Conservation (phyloP, 2,329 filamentous ascomycete genomes). For the Scortechinia acanthostroma region DNA sequence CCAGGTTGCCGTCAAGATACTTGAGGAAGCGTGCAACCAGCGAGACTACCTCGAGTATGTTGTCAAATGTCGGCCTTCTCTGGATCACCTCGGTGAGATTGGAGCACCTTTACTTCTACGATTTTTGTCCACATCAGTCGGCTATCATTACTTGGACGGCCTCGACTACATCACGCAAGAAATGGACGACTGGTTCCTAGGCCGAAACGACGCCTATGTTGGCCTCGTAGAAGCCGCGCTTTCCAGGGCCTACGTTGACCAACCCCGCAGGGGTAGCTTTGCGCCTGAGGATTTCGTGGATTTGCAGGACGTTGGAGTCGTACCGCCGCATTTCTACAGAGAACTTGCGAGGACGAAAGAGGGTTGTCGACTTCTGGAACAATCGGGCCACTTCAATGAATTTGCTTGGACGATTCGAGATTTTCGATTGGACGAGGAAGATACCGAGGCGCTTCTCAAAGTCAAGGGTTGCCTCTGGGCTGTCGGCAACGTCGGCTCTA, state of each 20-base stretch:
- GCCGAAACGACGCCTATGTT: conserved; percentile 94
- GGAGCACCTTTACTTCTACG: conserved; percentile 85
- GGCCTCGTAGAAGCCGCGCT: conserved; percentile 90
- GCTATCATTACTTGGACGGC: conserved; percentile 93
- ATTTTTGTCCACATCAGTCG: conserved; percentile 90
- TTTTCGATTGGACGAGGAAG: conserved; percentile 76
- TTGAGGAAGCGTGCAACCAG: conserved; percentile 94
- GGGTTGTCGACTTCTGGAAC: conserved; percentile 79
- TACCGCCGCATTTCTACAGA: conserved; percentile 96
- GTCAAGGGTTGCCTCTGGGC: conserved; percentile 97
- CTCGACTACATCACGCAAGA: conserved; percentile 98
- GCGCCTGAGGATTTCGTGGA: conserved; percentile 24
- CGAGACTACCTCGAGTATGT: conserved; percentile 89
- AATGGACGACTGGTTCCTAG: conserved; percentile 99
- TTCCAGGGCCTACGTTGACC: conserved; percentile 69
- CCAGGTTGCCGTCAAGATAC: conserved; percentile 88
- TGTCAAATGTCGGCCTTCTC: conserved; percentile 85
- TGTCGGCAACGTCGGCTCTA: conserved; percentile 93
- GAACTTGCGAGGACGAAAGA: conserved; percentile 88
- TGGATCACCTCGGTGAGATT: conserved; percentile 94
- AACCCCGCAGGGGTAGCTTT: conserved; percentile 49
- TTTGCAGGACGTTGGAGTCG: conserved; percentile 31
- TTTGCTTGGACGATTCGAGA: conserved; percentile 85
- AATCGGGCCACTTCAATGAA: conserved; percentile 94
- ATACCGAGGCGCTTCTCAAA: conserved; percentile 78